Evolutionary conservation across 2,329 filamentous ascomycete genomes (phyloP).

Genomic region (Stemphylium vesicarium): DNA sequence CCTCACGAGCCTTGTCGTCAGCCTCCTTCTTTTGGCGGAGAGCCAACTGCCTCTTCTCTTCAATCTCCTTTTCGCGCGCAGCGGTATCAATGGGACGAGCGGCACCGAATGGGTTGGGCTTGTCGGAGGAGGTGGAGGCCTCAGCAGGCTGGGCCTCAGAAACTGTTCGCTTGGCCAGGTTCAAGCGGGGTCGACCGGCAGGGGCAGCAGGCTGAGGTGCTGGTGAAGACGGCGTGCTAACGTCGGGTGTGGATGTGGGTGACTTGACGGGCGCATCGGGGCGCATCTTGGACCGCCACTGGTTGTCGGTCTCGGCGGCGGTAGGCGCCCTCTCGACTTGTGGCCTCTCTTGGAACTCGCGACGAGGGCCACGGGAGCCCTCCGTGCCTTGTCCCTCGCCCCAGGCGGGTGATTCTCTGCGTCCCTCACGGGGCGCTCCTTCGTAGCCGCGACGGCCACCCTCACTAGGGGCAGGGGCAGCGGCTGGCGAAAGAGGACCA

Average conservation of each 20-base stretch:
- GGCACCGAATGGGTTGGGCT: constrained; percentile 91
- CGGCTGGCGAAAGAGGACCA: constrained; percentile 80
- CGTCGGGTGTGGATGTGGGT: constrained; percentile 71
- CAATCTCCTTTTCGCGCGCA: constrained; percentile 84
- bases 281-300: constrained; percentile 91
- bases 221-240: constrained; percentile 77
- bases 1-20: constrained; percentile 82
- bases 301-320: constrained; percentile 88
- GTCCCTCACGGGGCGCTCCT: constrained; percentile 43
- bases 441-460: constrained; percentile 64
- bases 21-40: constrained; percentile 84
- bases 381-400: constrained; percentile 73
- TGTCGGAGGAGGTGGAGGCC: constrained; percentile 62
- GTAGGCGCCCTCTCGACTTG: constrained; percentile 73
- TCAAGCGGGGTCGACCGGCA: constrained; percentile 77
- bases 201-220: constrained; percentile 65
- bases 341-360: constrained; percentile 70
- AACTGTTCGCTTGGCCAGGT: constrained; percentile 89
- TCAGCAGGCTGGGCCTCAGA: constrained; percentile 69
- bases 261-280: constrained; percentile 72
- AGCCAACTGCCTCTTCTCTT: constrained; percentile 80
- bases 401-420: constrained; percentile 72
- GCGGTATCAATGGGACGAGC: constrained; percentile 94
- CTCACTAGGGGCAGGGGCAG: constrained; percentile 57
- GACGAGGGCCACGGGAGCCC: constrained; percentile 78